Evolutionary conservation across 2,329 filamentous ascomycete genomes (phyloP), one percentile per base, ranked within the genome.

Genomic region (Ophiocordyceps robertsii): DNA sequence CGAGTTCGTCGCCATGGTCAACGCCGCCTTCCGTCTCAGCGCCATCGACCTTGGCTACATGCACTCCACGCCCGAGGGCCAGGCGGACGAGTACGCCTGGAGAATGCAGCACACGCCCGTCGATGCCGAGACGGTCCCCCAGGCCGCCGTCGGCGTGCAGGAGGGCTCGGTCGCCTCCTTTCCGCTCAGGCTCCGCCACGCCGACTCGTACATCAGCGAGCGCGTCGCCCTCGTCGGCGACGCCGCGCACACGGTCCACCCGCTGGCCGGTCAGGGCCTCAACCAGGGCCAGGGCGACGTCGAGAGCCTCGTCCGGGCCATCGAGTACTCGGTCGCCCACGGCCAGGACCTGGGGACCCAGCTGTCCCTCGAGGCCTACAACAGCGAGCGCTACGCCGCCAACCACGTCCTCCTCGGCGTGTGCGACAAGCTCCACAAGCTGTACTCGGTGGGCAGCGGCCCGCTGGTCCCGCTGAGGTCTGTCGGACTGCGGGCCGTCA

Each of bases 231-330:
- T 98, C 1, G 78, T 98, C 31, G 92, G 92, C 46, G 92, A 98
- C 51, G 92, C 92, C 1, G 92, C 92, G 8, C 92, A 98, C 60
- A 94, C 89, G 1, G 80, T 95, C 49, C 92, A 98, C 60, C 92
- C 92, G 0, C 79, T 98, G 4, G 92, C 87, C 1, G 92, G 92
- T 1, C 92, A 96, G 62, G 92, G 92, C 1, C 70, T 98, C 13
- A 98, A 98, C 57, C 84, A 93, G 53, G 92, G 92, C 2, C 82
- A 96, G 48, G 88, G 79, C 16, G 92, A 98, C 57, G 84, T 92
- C 1, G 80, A 86, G 53, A 82, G 83, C 42, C 74, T 98, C 0
- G 78, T 80, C 7, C 73, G 72, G 47, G 80, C 80, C 1, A 83
- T 98, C 40, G 77, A 80, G 46, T 81, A 81, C 50, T 84, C 87